Base-by-base conservation (phyloP, 78 protist species). In the Guillardia theta region DNA sequence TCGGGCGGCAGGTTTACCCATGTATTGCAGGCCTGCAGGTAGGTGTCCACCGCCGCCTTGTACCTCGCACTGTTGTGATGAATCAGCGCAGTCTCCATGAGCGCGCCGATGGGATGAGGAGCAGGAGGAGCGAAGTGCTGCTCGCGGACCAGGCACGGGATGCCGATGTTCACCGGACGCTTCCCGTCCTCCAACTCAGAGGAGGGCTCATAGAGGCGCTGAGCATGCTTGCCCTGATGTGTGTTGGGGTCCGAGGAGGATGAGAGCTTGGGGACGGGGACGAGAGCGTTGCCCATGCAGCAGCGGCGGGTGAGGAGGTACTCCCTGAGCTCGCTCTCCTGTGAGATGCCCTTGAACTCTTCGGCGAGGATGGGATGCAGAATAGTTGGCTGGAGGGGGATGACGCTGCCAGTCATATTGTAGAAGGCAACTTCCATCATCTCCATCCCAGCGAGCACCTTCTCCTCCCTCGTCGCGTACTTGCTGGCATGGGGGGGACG, bases 71-170 rank as follows among this genome's bases (percentile, higher is more conserved):
- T 8, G 64, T 45, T 48, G 64, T 88, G 93, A 64, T 88, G 93
- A 30, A 88, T 45, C 53, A 88, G 62, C 33, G 93, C 93, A 3
- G 93, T 48, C 93, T 88, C 93, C 93, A 88, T 45, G 36, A 88
- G 93, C 37, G 83, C 46, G 46, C 83, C 83, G 83, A 70, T 43
- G 41, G 83, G 83, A 43, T 70, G 83, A 36, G 83, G 83, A 12
- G 83, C 83, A 15, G 10, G 46, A 24, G 83, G 83, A 12, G 83
- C 83, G 41, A 70, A 70, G 45, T 36, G 41, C 83, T 70, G 78
- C 78, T 19, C 78, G 36, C 36, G 15, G 12, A 64, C 22, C 41
- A 70, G 83, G 83, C 83, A 70, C 45, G 83, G 83, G 45, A 70
- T 1, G 41, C 83, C 83, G 9, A 70, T 36, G 21, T 22, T 0